phyloP scores from a whole-genome alignment of 371 early-diverging fungal species.

The Funneliformis caledonium region DNA sequence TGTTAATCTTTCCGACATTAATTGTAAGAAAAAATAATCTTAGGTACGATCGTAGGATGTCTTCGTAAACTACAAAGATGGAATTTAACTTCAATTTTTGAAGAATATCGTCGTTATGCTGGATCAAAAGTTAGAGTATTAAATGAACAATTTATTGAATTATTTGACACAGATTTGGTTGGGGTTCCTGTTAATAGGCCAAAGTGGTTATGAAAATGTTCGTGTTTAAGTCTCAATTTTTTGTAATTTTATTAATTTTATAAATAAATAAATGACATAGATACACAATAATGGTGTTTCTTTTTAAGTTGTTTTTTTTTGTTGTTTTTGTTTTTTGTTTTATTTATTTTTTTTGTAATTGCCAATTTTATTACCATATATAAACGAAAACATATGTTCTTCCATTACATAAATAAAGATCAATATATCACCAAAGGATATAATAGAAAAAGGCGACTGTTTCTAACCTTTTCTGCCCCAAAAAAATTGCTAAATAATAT shows the following conservation, averaged over 20 bases:
- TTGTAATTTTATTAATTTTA: not conserved
- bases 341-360: not conserved
- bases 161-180: slow-evolving; percentile 95
- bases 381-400: slow-evolving; percentile 31
- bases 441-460: not conserved
- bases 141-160: slow-evolving; percentile 94
- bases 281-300: not conserved
- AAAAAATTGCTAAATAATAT: not conserved
- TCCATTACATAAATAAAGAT: slow-evolving; percentile 10
- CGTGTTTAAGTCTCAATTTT: not conserved
- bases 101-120: slow-evolving; percentile 96
- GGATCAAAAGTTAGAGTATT: slow-evolving; percentile 92
- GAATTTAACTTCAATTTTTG: slow-evolving; percentile 97
- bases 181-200: slow-evolving; percentile 79
- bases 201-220: slow-evolving; percentile 69
- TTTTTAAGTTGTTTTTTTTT: too few relatives aligned
- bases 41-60: slow-evolving; percentile 95
- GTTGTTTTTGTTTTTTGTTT: too few relatives aligned
- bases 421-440: slow-evolving; percentile 14
- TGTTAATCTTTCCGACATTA: too few relatives aligned
- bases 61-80: slow-evolving; percentile 95
- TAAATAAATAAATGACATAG: not conserved
- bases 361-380: not conserved
- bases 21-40: not conserved
- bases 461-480: slow-evolving; percentile 8